Evolutionary conservation across 805 yeast species (phyloP).

Genomic region (Lipomyces yamadae): DNA sequence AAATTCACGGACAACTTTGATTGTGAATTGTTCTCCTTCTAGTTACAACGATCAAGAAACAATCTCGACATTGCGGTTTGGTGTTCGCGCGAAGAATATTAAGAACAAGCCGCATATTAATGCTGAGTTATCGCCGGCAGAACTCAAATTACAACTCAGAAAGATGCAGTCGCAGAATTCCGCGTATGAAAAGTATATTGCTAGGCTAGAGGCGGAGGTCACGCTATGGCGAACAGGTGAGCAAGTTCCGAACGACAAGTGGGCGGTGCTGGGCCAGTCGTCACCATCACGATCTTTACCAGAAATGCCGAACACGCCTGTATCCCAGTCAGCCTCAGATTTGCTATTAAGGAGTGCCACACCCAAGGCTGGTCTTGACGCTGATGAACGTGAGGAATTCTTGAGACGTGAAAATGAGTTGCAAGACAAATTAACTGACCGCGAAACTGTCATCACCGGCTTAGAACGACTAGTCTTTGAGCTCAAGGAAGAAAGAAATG

Average conservation of each 20-base stretch:
- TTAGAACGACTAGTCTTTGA: constrained; percentile 31
- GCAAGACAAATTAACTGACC: constrained; percentile 43
- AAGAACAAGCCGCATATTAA: constrained; percentile 69
- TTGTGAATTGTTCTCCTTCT: constrained; percentile 75
- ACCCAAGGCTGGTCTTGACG: constrained; percentile 20
- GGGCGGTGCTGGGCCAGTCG: constrained; percentile 37
- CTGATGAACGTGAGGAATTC: constrained; percentile 39
- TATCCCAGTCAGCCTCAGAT: constrained; percentile 8
- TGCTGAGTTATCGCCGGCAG: constrained; percentile 58
- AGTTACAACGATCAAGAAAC: constrained; percentile 64
- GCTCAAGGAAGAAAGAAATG: constrained; percentile 22
- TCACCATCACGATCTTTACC: constrained; percentile 6
- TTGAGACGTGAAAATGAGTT: constrained; percentile 44
- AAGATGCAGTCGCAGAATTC: constrained; percentile 46
- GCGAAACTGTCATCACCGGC: constrained; percentile 38
- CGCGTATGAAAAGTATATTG: constrained; percentile 43
- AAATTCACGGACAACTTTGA: constrained; percentile 73
- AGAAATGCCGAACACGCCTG: constrained; percentile 21
- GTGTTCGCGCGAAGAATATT: constrained; percentile 70
- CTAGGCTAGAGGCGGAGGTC: constrained; percentile 52
- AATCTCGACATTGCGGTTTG: constrained; percentile 72
- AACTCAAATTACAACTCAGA: constrained; percentile 50
- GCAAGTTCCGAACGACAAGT: constrained; percentile 39
- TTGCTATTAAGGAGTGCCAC: constrained; percentile 16
- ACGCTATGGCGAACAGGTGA: constrained; percentile 48